These are phyloP conservation scores for Calonectria hongkongensis DNA, from an alignment of 2,329 filamentous ascomycete genomes.

Conservation along the genomic window DNA sequence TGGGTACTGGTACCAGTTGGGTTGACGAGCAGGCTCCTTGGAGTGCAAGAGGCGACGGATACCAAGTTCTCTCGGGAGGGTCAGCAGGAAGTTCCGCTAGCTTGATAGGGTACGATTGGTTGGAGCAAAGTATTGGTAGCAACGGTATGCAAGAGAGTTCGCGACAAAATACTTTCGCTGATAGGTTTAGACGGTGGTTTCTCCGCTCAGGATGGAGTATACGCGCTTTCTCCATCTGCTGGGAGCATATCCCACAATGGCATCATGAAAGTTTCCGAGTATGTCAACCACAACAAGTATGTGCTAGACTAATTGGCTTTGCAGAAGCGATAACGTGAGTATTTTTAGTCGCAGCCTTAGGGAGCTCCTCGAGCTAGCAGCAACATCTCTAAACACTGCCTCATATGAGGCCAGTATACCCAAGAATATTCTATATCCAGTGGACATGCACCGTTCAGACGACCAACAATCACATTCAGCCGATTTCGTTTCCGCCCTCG, in stretches of 20 bases:
- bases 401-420: slow-evolving; percentile 29
- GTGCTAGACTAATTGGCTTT: neutral
- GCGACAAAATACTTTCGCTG: slow-evolving; percentile 32
- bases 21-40: slow-evolving; percentile 63
- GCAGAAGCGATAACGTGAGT: slow-evolving; percentile 49
- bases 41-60: slow-evolving; percentile 69
- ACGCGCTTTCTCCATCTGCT: slow-evolving; percentile 54
- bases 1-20: slow-evolving; percentile 67
- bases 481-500: slow-evolving; percentile 54
- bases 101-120: slow-evolving; percentile 64
- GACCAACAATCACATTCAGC: slow-evolving; percentile 38
- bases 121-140: slow-evolving; percentile 61
- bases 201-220: slow-evolving; percentile 54
- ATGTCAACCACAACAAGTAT: slow-evolving; percentile 42
- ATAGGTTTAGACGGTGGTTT: slow-evolving; percentile 47
- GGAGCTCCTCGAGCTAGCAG: slow-evolving; percentile 49
- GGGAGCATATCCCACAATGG: slow-evolving; percentile 40
- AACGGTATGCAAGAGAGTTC: slow-evolving; percentile 56
- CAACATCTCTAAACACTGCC: slow-evolving; percentile 41
- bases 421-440: slow-evolving; percentile 52
- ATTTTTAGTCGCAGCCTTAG: slow-evolving; percentile 53
- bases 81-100: slow-evolving; percentile 60
- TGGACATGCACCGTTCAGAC: slow-evolving; percentile 45
- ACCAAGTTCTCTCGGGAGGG: slow-evolving; percentile 60
- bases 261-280: slow-evolving; percentile 48